Percentiles rank a stretch among this genome's conserved stretches.
These are phyloP conservation scores for Capsella rubella DNA, from an alignment of 441 rosid species.

Conservation along the genomic window DNA sequence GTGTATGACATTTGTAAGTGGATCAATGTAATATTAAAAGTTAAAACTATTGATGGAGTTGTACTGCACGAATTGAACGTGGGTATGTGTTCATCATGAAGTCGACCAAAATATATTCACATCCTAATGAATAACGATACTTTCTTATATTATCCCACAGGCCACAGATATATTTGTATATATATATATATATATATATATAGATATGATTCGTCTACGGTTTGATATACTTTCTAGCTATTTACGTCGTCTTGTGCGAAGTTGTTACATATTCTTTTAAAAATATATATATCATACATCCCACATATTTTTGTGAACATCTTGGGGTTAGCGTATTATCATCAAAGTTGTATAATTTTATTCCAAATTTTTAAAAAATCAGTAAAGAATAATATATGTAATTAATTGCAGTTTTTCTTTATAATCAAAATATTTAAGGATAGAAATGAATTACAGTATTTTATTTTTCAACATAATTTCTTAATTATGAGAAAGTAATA, in stretches of 20 bases:
- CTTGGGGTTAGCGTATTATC: not conserved
- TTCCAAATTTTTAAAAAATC: not conserved
- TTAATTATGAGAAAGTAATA: not conserved
- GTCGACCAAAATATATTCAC: conserved; percentile 40
- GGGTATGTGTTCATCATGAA: conserved; percentile 41
- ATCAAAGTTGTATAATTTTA: not conserved
- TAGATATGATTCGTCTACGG: conserved; percentile 25
- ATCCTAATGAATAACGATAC: conserved; percentile 9
- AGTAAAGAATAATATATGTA: no score
- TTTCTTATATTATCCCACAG: conserved; percentile 25
- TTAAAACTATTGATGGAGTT: conserved; percentile 16
- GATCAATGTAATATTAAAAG: not conserved
- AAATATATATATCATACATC: not conserved
- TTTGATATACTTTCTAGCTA: conserved; percentile 13
- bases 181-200: conserved; percentile 15
- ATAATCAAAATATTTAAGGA: not conserved
- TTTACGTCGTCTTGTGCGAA: conserved; percentile 21
- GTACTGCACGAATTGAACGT: conserved; percentile 33
- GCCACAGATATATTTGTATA: not conserved
- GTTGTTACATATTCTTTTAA: not conserved
- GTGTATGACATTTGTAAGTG: not conserved
- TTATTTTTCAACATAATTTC: not conserved
- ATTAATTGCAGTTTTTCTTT: not conserved
- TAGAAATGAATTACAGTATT: not conserved
- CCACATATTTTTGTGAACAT: conserved; percentile 2